Conservation (phyloP, 441 rosid genomes). For the Erodium texanum region DNA sequence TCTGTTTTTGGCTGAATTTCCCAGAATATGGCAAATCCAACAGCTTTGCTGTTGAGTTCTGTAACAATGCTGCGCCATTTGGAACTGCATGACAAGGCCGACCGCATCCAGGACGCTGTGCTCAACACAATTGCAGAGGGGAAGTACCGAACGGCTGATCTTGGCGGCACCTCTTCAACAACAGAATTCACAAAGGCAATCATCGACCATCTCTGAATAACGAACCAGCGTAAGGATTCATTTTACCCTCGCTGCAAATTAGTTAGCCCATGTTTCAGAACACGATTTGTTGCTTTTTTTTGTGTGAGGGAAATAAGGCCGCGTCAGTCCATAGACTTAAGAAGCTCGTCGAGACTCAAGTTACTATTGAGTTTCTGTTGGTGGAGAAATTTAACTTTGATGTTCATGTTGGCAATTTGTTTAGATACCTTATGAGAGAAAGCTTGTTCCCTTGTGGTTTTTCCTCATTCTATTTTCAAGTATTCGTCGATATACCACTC, state of each 20-base stretch:
- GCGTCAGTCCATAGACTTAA: conserved; percentile 16
- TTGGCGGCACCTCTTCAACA: conserved; percentile 75
- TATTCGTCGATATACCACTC: neutral
- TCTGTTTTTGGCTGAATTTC: conserved; percentile 10
- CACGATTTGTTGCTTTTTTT: conserved; percentile 2
- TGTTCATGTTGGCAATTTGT: neutral
- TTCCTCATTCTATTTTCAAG: neutral
- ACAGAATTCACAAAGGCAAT: conserved; percentile 87
- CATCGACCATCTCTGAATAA: conserved; percentile 50
- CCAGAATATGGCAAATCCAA: conserved; percentile 89
- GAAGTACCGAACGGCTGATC: conserved; percentile 81
- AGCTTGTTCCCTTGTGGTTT: no score
- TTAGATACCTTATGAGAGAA: neutral
- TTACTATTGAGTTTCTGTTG: neutral
- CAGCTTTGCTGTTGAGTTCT: conserved; percentile 75
- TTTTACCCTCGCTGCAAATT: conserved; percentile 10
- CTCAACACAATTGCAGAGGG: conserved; percentile 79
- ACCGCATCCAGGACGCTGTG: conserved; percentile 66
- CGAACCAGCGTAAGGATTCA: conserved; percentile 4
- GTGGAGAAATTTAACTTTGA: neutral
- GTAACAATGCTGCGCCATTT: conserved; percentile 86
- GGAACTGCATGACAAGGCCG: conserved; percentile 68
- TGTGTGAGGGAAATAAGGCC: conserved; percentile 28
- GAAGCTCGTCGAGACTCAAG: neutral
- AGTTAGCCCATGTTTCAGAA: conserved; percentile 1